Evolutionary conservation across 129 eudicot genomes (phyloP).

Genomic region (Chrysanthemum seticuspe): DNA sequence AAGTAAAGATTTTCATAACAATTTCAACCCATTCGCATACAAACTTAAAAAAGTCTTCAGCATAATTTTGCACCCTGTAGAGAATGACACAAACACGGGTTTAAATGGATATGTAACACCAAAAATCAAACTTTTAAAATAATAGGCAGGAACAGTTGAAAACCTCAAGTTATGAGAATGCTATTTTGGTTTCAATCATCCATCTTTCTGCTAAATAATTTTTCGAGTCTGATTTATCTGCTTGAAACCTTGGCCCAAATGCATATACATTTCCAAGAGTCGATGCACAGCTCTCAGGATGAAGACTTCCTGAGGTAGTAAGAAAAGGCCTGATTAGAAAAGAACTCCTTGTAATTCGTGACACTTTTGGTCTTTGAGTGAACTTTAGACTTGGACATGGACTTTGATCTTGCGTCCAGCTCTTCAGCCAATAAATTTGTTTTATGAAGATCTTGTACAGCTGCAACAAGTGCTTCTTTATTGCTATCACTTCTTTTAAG

Average conservation of each 20-base stretch:
- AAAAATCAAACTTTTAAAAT: background rate
- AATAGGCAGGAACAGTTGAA: background rate
- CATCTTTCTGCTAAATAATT: no score
- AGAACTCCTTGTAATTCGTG: slow-evolving; percentile 45
- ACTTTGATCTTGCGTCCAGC: slow-evolving; percentile 53
- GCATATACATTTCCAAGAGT: no score
- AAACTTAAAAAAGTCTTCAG: slow-evolving; percentile 68
- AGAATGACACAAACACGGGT: slow-evolving; percentile 24
- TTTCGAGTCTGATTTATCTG: no score
- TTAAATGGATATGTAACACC: background rate
- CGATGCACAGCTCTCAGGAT: slow-evolving; percentile 38
- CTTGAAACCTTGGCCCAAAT: no score
- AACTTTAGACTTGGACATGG: slow-evolving; percentile 26
- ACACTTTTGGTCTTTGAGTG: slow-evolving; percentile 22
- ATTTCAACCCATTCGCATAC: slow-evolving; percentile 54
- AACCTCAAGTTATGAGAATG: slow-evolving; percentile 83
- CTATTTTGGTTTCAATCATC: slow-evolving; percentile 76
- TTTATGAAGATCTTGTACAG: slow-evolving; percentile 66
- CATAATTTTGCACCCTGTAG: slow-evolving; percentile 73
- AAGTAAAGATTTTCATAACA: slow-evolving; percentile 63
- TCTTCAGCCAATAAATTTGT: slow-evolving; percentile 50
- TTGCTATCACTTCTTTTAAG: slow-evolving; percentile 69
- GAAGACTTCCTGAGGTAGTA: slow-evolving; percentile 67
- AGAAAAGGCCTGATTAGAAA: slow-evolving; percentile 55
- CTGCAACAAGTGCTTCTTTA: slow-evolving; percentile 71